Evolutionary conservation across 108 stramenopile genomes (phyloP).

Genomic region (Craspedostauros australis): DNA sequence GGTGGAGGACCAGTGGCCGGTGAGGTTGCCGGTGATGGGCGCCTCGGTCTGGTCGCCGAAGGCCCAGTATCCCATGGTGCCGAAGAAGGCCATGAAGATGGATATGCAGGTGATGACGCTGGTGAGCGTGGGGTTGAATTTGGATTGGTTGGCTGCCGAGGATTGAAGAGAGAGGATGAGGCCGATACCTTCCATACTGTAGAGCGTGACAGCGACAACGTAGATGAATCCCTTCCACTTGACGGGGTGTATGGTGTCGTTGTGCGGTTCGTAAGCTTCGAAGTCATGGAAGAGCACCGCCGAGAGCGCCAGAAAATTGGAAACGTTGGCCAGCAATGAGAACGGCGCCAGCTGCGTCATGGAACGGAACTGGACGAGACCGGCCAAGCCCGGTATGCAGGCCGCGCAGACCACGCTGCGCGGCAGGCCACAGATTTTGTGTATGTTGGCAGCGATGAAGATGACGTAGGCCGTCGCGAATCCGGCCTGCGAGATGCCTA

Average conservation of each 20-base stretch:
- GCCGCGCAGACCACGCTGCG: constrained; percentile 39
- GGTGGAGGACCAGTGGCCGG: constrained; percentile 30
- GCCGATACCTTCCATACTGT: constrained; percentile 74
- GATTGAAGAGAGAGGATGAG: constrained; percentile 56
- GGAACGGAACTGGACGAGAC: constrained; percentile 54
- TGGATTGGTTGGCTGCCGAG: constrained; percentile 28
- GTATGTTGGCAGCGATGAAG: constrained; percentile 72
- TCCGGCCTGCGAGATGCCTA: constrained; percentile 64
- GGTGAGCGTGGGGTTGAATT: constrained; percentile 43
- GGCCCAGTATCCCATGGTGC: constrained; percentile 54
- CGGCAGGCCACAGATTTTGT: constrained; percentile 27
- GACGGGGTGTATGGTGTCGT: constrained; percentile 34
- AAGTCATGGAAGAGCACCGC: constrained; percentile 70
- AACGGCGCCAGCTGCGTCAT: constrained; percentile 61
- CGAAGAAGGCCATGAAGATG: constrained; percentile 62
- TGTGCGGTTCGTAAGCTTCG: constrained; percentile 29
- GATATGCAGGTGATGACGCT: constrained; percentile 43
- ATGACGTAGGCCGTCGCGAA: constrained; percentile 82
- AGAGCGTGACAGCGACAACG: constrained; percentile 58
- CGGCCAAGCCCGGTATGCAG: constrained; percentile 53
- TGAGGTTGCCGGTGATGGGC: constrained; percentile 67
- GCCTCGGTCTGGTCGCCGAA: constrained; percentile 52
- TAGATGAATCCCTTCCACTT: constrained; percentile 48
- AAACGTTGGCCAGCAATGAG: constrained; percentile 58
- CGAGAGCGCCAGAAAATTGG: constrained; percentile 49